These are phyloP conservation scores for Aureobasidium sp. DNA, from an alignment of 2,329 filamentous ascomycete genomes.

Conservation along the genomic window DNA sequence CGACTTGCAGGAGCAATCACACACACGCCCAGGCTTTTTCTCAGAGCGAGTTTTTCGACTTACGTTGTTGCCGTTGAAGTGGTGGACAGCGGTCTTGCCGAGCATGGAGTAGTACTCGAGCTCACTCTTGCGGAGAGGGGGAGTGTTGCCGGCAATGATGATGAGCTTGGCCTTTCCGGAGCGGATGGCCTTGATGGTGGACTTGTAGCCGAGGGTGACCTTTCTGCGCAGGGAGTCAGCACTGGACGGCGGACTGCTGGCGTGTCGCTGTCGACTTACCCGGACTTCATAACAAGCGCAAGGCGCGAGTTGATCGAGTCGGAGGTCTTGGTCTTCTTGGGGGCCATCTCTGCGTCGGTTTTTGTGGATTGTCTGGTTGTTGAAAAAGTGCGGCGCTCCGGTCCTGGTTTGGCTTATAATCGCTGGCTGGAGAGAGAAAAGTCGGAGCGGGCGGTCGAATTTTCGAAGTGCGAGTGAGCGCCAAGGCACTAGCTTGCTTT, in stretches of 20 bases:
- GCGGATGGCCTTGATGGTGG: constrained; percentile 60
- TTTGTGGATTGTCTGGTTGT: neutral
- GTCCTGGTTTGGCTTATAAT: constrained; percentile 9
- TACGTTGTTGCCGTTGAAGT: constrained; percentile 99
- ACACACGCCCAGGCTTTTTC: constrained; percentile 20
- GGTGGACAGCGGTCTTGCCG: constrained; percentile 90
- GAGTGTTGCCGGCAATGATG: constrained; percentile 92
- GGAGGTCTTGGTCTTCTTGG: constrained; percentile 78
- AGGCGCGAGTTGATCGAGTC: constrained; percentile 69
- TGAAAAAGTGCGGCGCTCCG: constrained; percentile 12
- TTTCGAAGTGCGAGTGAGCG: neutral
- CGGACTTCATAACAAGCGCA: constrained; percentile 61
- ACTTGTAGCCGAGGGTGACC: constrained; percentile 5
- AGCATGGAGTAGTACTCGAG: constrained; percentile 77
- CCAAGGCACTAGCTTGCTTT: neutral
- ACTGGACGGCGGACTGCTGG: neutral
- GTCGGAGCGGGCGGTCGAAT: neutral
- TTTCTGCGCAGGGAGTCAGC: neutral
- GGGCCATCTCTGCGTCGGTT: constrained; percentile 16
- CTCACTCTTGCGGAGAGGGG: constrained; percentile 95
- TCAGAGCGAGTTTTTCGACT: constrained; percentile 47
- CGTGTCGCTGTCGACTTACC: constrained; percentile 29
- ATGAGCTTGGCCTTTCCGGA: constrained; percentile 98
- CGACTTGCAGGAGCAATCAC: constrained; percentile 5
- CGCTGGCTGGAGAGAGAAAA: constrained; percentile 4